Conservation (phyloP, 495 filamentous ascomycete species). For the Neurospora sp. region DNA sequence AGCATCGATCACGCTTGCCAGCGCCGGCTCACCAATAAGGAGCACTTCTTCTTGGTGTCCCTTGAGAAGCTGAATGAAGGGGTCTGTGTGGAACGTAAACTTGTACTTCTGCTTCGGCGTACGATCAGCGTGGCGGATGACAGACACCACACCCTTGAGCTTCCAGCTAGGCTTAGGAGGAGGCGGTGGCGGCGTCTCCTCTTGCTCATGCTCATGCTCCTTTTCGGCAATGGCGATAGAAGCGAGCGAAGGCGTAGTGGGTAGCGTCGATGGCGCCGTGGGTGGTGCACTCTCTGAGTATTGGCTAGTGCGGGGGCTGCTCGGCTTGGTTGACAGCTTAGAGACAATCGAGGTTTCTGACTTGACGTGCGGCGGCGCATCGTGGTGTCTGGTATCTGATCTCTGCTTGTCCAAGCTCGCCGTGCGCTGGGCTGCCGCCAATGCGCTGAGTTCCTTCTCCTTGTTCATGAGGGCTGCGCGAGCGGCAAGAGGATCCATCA, state of each 20-base stretch:
- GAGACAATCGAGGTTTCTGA: constrained; percentile 8
- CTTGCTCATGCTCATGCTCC: constrained; percentile 12
- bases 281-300: constrained; percentile 29
- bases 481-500: constrained; percentile 26
- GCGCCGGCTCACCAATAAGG: constrained; percentile 79
- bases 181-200: constrained; percentile 53
- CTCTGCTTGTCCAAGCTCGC: constrained; percentile 23
- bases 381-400: constrained; percentile 7
- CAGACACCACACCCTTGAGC: constrained; percentile 95
- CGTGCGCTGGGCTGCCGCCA: constrained; percentile 22
- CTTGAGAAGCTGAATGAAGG: constrained; percentile 86
- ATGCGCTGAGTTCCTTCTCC: constrained; percentile 19
- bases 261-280: constrained; percentile 31
- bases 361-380: constrained; percentile 4
- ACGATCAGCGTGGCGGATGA: constrained; percentile 89
- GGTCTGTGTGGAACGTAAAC: constrained; percentile 94
- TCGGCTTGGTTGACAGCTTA: constrained; percentile 26
- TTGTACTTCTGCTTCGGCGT: constrained; percentile 99
- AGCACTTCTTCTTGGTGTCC: constrained; percentile 95
- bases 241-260: constrained; percentile 27
- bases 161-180: constrained; percentile 96
- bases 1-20: constrained; percentile 80
- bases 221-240: background rate
- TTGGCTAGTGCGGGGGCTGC: constrained; percentile 23
- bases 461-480: constrained; percentile 23